These are phyloP conservation scores for Chloropicon primus DNA, from an alignment of 139 green algal species.

Conservation along the genomic window DNA sequence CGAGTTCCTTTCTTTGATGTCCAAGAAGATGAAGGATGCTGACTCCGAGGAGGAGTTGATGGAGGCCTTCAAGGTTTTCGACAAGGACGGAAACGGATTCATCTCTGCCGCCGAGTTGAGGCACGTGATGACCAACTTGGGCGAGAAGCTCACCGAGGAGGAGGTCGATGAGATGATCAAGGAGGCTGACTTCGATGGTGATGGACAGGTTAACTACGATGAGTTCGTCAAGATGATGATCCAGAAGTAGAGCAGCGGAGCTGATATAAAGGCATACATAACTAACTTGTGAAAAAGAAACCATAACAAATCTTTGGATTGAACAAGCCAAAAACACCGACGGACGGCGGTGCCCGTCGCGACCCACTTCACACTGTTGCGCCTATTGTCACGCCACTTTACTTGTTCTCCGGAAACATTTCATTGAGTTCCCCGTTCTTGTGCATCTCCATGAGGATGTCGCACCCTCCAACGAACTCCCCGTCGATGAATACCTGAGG, in stretches of 20 bases:
- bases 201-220: slow-evolving; percentile 79
- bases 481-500: slow-evolving; percentile 82
- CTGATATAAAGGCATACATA: too few species aligned
- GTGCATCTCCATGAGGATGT: slow-evolving; percentile 91
- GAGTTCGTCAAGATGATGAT: slow-evolving; percentile 80
- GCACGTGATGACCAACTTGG: slow-evolving; percentile 97
- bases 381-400: too few species aligned
- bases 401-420: slow-evolving; percentile 42
- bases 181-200: slow-evolving; percentile 83
- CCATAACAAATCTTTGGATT: too few species aligned
- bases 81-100: slow-evolving; percentile 96
- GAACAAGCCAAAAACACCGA: too few species aligned
- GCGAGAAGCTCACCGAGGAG: slow-evolving; percentile 95
- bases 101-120: slow-evolving; percentile 29
- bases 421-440: slow-evolving; percentile 70
- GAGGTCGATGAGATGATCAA: slow-evolving; percentile 97
- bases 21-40: slow-evolving; percentile 92
- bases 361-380: too few species aligned
- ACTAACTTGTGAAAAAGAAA: too few species aligned
- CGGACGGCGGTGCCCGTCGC: too few species aligned
- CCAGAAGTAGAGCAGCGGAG: slow-evolving; percentile 27
- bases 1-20: slow-evolving; percentile 98
- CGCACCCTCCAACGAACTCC: slow-evolving; percentile 85
- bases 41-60: slow-evolving; percentile 94
- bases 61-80: slow-evolving; percentile 99